These are phyloP conservation scores for Sanghuangporus weigelae DNA, from an alignment of 1,284 basidiomycete species.

Conservation along the genomic window DNA sequence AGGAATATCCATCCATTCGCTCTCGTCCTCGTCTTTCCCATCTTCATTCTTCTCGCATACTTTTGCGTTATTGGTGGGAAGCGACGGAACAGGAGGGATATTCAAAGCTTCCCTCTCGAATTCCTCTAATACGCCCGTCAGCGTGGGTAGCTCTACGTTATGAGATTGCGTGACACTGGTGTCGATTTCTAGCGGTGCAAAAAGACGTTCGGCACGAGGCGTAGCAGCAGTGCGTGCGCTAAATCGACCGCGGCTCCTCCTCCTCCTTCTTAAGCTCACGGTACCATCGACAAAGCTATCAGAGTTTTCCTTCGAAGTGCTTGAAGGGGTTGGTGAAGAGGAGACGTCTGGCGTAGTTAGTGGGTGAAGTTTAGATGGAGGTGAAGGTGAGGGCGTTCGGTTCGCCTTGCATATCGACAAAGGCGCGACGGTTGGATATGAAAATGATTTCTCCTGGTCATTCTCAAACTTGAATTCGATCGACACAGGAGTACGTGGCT, in stretches of 20 bases:
- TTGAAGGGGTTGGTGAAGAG: neutral
- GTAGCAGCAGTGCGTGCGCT: slow-evolving; percentile 1
- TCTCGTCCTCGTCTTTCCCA: slow-evolving; percentile 8
- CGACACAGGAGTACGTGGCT: slow-evolving; percentile 36
- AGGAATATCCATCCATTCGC: slow-evolving; percentile 10
- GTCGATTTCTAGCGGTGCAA: slow-evolving; percentile 15
- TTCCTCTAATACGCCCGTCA: slow-evolving; percentile 14
- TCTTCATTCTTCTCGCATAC: neutral
- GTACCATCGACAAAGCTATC: neutral
- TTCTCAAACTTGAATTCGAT: slow-evolving; percentile 34
- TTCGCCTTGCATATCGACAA: slow-evolving; percentile 33
- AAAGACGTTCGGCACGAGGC: slow-evolving; percentile 3
- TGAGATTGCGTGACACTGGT: slow-evolving; percentile 4
- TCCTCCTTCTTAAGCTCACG: neutral
- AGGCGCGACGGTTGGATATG: slow-evolving; percentile 31
- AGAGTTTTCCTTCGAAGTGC: too few species aligned
- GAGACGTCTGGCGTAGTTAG: too few species aligned
- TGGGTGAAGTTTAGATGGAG: neutral
- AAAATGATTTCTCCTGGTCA: slow-evolving; percentile 22
- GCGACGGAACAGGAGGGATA: neutral
- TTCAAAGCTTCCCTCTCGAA: slow-evolving; percentile 1
- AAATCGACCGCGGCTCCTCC: neutral
- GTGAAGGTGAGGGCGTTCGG: neutral
- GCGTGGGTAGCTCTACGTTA: slow-evolving; percentile 2
- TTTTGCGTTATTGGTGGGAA: neutral